Evolutionary conservation across 2,329 filamentous ascomycete species (phyloP), one percentile per base, ranked within the genome.

Genomic region (Pseudogymnoascus sp.): DNA sequence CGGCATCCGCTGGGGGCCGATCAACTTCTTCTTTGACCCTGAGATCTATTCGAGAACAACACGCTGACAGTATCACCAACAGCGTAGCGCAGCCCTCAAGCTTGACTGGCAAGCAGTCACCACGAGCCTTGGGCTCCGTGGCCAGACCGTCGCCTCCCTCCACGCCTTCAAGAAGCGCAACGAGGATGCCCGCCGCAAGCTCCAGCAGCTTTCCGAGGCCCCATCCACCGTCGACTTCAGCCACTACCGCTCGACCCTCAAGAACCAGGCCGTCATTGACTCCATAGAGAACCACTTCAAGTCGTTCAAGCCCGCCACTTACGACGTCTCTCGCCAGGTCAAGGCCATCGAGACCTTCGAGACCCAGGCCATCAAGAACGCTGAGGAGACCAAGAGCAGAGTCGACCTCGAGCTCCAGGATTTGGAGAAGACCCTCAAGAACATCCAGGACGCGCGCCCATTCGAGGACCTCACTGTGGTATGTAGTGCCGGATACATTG

Each of bases 101-200:
- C 86, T 99, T 84, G 94, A 99, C 87, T 99, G 94, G 94, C 86
- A 86, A 80, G 94, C 95, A 81, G 86, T 99, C 74, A 88, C 88
- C 79, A 86, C 84, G 79, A 95, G 93, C 74, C 91, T 99, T 73
- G 93, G 93, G 77, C 91, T 99, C 77, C 90, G 90, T 77, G 94
- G 94, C 76, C 90, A 91, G 81, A 99, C 94, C 70, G 92, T 90
- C 70, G 80, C 88, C 72, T 89, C 93, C 65, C 91, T 99, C 65
- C 88, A 93, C 76, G 85, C 90, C 68, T 99, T 99, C 88, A 99
- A 99, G 86, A 94, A 96, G 87, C 92, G 94, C 81, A 97, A 97
- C 83, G 94, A 99, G 76, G 92, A 97, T 76, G 93, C 91, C 74
- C 92, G 93, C 79, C 93, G 94, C 81, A 93, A 93, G 80, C 83